Evolutionary conservation across 495 filamentous ascomycete genomes (phyloP).

Genomic region (Aspergillus bridgeri): DNA sequence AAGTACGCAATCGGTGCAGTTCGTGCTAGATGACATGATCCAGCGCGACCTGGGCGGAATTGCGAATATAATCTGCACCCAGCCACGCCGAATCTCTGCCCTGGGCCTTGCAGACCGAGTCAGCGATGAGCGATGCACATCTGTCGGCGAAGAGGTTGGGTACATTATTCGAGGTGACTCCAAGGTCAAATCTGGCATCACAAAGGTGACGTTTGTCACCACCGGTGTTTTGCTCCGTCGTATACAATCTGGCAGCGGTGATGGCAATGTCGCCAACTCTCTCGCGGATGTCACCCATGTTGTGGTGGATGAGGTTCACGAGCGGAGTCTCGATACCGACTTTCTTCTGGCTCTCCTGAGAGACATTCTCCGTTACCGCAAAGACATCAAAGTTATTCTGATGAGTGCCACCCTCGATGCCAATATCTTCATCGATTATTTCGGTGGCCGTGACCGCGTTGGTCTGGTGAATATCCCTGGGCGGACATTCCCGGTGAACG

Average conservation of each 20-base stretch:
- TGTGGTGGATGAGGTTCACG: conserved; percentile 96
- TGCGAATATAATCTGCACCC: conserved; percentile 94
- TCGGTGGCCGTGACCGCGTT: conserved; percentile 64
- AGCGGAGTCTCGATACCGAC: conserved; percentile 92
- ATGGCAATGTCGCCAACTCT: conserved; percentile 72
- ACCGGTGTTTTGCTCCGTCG: conserved; percentile 92
- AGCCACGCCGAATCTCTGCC: conserved; percentile 91
- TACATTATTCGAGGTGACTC: conserved; percentile 94
- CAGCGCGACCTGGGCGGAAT: conserved; percentile 64
- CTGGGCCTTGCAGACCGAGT: conserved; percentile 92
- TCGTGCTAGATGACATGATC: conserved; percentile 90
- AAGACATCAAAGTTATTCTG: conserved; percentile 87
- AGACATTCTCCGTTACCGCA: conserved; percentile 70
- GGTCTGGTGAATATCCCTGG: conserved; percentile 81
- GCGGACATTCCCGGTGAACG: conserved; percentile 83
- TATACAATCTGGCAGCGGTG: conserved; percentile 80
- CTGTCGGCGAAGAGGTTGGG: conserved; percentile 84
- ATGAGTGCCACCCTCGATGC: conserved; percentile 98
- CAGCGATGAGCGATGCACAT: conserved; percentile 80
- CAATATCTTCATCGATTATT: conserved; percentile 79
- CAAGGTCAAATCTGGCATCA: conserved; percentile 60
- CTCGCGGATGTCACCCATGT: conserved; percentile 90
- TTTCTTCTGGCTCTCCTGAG: conserved; percentile 87
- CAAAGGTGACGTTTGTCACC: conserved; percentile 93
- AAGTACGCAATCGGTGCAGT: conserved; percentile 95